Percentiles rank a stretch among this genome's conserved stretches.
These are phyloP conservation scores for Wickerhamomyces alni DNA, from an alignment of 805 yeast species.

Conservation along the genomic window DNA sequence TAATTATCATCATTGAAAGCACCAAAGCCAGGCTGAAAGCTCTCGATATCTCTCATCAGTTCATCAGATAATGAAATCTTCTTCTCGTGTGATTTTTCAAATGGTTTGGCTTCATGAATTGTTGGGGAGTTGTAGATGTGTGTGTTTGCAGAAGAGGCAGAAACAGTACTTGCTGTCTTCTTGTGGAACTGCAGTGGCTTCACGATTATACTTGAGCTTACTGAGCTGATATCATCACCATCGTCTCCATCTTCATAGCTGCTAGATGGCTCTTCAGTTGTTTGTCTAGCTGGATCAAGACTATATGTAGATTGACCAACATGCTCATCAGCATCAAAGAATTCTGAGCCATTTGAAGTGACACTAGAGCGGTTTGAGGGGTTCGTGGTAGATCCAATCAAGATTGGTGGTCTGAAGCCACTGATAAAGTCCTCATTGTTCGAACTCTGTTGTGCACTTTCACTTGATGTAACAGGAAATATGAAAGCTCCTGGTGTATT, in stretches of 20 bases:
- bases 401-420: background rate
- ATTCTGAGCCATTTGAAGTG: conserved; percentile 4
- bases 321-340: conserved; percentile 12
- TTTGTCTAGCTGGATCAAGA: background rate
- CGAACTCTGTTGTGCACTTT: background rate
- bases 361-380: background rate
- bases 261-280: background rate
- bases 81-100: conserved; percentile 11
- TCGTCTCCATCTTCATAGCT: background rate
- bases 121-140: conserved; percentile 2
- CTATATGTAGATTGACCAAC: background rate
- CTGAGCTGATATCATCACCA: background rate
- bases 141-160: conserved; percentile 5
- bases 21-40: conserved; percentile 13
- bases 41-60: conserved; percentile 22
- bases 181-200: conserved; percentile 20
- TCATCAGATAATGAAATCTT: conserved; percentile 23
- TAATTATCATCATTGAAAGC: conserved; percentile 3
- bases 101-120: background rate
- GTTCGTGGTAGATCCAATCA: background rate
- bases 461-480: background rate
- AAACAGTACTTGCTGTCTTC: conserved; percentile 14
- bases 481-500: background rate
- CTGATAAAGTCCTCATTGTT: background rate
- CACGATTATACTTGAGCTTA: conserved; percentile 9